Conservation (phyloP, 2,329 filamentous ascomycete species). For the Teratosphaeria zuluensis region DNA sequence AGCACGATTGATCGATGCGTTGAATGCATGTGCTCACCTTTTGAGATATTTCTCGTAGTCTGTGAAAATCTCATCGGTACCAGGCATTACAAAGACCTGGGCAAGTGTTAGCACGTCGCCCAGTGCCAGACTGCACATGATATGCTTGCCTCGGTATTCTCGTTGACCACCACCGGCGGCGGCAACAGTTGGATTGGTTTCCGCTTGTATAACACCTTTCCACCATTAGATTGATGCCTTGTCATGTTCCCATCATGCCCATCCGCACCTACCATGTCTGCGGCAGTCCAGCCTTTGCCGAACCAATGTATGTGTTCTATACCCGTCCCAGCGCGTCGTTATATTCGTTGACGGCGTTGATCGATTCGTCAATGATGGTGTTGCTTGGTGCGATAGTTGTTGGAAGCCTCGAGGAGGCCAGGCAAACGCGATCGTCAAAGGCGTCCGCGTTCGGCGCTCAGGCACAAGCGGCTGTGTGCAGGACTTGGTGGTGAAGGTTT, state of each 20-base stretch:
- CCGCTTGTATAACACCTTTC: conserved; percentile 85
- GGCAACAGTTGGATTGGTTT: conserved; percentile 83
- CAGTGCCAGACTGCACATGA: neutral
- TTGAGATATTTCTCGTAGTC: conserved; percentile 81
- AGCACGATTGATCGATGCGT: neutral
- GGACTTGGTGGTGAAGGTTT: neutral
- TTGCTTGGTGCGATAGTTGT: neutral
- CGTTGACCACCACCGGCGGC: conserved; percentile 63
- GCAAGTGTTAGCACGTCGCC: neutral
- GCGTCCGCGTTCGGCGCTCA: neutral
- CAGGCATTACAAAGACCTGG: conserved; percentile 79
- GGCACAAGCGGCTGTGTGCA: neutral
- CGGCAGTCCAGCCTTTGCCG: neutral
- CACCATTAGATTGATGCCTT: conserved; percentile 1
- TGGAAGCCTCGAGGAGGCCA: neutral
- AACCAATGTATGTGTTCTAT: neutral
- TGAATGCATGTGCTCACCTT: conserved; percentile 43
- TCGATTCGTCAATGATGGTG: neutral
- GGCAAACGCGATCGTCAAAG: neutral
- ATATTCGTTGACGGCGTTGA: neutral
- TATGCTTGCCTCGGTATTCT: conserved; percentile 66
- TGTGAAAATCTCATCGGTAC: conserved; percentile 82
- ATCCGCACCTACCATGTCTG: neutral
- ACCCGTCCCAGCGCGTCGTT: neutral
- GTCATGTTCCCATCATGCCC: neutral